These are phyloP conservation scores for Misopates orontium DNA, from an alignment of 257 asterid species.

Conservation along the genomic window DNA sequence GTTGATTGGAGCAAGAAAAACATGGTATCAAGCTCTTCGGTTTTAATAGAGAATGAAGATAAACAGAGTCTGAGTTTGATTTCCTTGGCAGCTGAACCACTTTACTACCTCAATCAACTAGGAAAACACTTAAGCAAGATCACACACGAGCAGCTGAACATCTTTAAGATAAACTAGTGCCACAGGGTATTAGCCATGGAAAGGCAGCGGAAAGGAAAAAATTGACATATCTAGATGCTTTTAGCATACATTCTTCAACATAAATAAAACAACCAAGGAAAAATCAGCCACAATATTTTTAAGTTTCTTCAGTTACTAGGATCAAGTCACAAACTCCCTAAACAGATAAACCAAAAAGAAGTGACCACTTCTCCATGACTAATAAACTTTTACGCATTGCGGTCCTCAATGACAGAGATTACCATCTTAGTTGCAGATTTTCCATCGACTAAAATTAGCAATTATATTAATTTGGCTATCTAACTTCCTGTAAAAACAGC, in stretches of 20 bases:
- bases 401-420: background rate
- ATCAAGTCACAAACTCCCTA: background rate
- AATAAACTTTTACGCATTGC: background rate
- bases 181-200: background rate
- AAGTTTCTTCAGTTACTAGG: background rate
- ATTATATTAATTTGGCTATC: background rate
- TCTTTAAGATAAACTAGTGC: background rate
- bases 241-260: too few relatives aligned
- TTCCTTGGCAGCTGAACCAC: too few relatives aligned
- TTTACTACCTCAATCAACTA: background rate
- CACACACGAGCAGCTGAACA: background rate
- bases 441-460: background rate
- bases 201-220: background rate
- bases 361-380: background rate
- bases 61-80: too few relatives aligned
- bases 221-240: background rate
- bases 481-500: background rate
- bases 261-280: too few relatives aligned
- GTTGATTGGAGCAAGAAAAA: too few relatives aligned
- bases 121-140: background rate
- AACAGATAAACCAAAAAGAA: background rate
- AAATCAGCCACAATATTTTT: too few relatives aligned
- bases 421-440: conserved; percentile 10
- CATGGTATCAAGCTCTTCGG: too few relatives aligned
- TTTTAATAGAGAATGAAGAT: too few relatives aligned